Conservation (phyloP, 768 basidiomycete genomes). For the Pholiota microspora region DNA sequence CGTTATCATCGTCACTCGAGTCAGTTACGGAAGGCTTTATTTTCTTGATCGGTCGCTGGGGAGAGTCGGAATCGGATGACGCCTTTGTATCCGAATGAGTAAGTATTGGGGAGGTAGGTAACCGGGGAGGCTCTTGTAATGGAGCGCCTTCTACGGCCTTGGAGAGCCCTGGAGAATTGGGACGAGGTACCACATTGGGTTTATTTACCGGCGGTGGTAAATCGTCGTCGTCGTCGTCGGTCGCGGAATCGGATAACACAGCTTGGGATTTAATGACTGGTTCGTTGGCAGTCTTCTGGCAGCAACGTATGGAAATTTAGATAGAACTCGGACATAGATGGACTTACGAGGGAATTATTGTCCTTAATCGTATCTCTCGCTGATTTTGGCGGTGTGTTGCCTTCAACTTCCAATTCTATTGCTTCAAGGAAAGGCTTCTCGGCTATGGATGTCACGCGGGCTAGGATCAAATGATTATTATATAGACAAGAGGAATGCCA, state of each 20-base stretch:
- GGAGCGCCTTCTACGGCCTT: not conserved
- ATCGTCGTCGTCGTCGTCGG: slow-evolving; percentile 41
- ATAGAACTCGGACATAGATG: slow-evolving; percentile 5
- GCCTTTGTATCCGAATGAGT: slow-evolving; percentile 19
- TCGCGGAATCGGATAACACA: slow-evolving; percentile 40
- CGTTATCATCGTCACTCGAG: slow-evolving; percentile 51
- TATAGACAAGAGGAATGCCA: slow-evolving; percentile 10
- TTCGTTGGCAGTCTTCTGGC: slow-evolving; percentile 9
- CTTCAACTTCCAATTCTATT: slow-evolving; percentile 12
- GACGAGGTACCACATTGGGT: not conserved
- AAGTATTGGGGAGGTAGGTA: slow-evolving; percentile 7
- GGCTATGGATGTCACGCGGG: slow-evolving; percentile 45
- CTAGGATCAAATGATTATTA: slow-evolving; percentile 31
- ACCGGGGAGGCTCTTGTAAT: slow-evolving; percentile 10
- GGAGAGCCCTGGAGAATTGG: slow-evolving; percentile 9
- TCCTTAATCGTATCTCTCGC: slow-evolving; percentile 3
- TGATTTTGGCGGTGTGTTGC: slow-evolving; percentile 11
- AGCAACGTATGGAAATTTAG: not conserved
- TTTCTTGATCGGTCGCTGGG: slow-evolving; percentile 48
- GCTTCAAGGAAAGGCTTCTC: slow-evolving; percentile 42
- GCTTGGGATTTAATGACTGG: slow-evolving; percentile 3
- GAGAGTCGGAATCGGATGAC: slow-evolving; percentile 47
- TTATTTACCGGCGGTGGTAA: slow-evolving; percentile 1
- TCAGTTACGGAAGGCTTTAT: slow-evolving; percentile 36
- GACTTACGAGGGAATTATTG: slow-evolving; percentile 15